Evolutionary conservation across 345 rosid genomes (phyloP).

Genomic region (Brassica juncea): DNA sequence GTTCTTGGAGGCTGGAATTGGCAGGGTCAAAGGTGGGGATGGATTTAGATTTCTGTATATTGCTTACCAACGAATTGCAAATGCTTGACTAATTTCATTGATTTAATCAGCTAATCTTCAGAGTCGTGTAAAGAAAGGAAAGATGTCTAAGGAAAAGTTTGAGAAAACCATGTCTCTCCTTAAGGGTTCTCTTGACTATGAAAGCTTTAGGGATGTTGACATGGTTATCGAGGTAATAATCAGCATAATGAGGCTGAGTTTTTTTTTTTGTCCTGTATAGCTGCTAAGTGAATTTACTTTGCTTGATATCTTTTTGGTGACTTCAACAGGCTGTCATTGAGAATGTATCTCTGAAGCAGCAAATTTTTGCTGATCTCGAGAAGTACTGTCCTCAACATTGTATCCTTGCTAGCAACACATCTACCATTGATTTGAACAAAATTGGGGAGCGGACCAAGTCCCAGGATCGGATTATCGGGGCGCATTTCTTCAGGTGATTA

Average conservation of each 20-base stretch:
- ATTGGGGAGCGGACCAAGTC: constrained; percentile 81
- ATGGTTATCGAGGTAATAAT: constrained; percentile 87
- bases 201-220: constrained; percentile 86
- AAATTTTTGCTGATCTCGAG: constrained; percentile 92
- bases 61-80: constrained; percentile 16
- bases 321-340: constrained; percentile 90
- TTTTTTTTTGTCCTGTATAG: constrained; percentile 19
- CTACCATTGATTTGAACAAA: constrained; percentile 89
- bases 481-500: constrained; percentile 93
- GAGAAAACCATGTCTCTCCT: constrained; percentile 78
- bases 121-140: constrained; percentile 84
- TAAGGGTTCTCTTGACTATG: constrained; percentile 77
- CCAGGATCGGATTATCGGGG: constrained; percentile 82
- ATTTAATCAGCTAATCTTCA: constrained; percentile 76
- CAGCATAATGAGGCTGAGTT: constrained; percentile 11
- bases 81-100: constrained; percentile 20
- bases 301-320: constrained; percentile 37
- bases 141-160: constrained; percentile 76
- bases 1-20: constrained; percentile 83
- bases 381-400: constrained; percentile 87
- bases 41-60: constrained; percentile 11
- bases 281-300: constrained; percentile 10
- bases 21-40: constrained; percentile 72
- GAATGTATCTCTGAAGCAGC: constrained; percentile 87
- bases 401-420: constrained; percentile 91